Evolutionary conservation across 768 basidiomycete species (phyloP).

Genomic region (Podaxis carcinomalis): DNA sequence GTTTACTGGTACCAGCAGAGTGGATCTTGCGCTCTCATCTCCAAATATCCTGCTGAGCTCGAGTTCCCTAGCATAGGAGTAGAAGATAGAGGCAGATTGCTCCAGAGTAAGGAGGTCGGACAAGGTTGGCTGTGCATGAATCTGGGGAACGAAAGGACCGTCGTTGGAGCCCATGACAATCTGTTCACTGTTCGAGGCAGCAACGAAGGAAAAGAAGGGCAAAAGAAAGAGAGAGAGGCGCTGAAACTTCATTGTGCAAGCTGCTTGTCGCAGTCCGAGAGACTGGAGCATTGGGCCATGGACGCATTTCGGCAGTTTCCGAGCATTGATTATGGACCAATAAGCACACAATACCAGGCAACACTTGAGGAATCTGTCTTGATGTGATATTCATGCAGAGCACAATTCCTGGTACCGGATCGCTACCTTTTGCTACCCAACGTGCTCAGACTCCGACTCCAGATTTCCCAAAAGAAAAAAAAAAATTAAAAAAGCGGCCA

Average conservation of each 20-base stretch:
- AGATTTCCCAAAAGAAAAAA: too few species aligned
- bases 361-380: too few species aligned
- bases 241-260: constrained; percentile 28
- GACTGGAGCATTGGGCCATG: neutral
- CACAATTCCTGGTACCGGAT: too few species aligned
- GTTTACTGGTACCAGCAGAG: constrained; percentile 81
- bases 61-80: constrained; percentile 74
- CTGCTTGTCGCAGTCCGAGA: neutral
- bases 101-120: constrained; percentile 80
- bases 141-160: constrained; percentile 29
- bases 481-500: too few species aligned
- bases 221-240: constrained; percentile 26
- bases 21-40: constrained; percentile 33
- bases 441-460: too few species aligned
- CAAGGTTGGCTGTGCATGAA: constrained; percentile 48
- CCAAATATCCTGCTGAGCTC: constrained; percentile 51
- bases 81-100: constrained; percentile 73
- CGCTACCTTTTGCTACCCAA: too few species aligned
- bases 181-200: constrained; percentile 31
- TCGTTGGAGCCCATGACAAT: constrained; percentile 22
- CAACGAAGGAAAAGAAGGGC: constrained; percentile 22
- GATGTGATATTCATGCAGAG: too few species aligned
- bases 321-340: neutral
- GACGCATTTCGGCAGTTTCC: neutral
- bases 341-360: neutral